Evolutionary conservation across 1,139 yeast genomes (phyloP).

Genomic region (Hemisphaericaspora lyxosophila): DNA sequence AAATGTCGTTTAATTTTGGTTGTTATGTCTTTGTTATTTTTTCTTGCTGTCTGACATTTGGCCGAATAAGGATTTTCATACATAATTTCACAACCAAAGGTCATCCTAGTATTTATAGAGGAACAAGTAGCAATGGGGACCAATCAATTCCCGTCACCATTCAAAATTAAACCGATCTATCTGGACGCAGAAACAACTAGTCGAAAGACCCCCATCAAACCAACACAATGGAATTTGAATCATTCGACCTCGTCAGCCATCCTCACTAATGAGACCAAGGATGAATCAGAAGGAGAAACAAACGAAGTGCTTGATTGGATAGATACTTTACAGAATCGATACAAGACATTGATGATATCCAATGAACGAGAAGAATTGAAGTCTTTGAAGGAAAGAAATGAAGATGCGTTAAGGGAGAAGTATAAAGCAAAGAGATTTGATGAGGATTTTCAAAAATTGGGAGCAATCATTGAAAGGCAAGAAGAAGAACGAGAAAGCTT

Average conservation of each 20-base stretch:
- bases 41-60: no score
- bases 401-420: conserved; percentile 19
- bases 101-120: no score
- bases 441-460: conserved; percentile 42
- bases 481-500: conserved; percentile 5
- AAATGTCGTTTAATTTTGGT: no score
- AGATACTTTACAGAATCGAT: conserved; percentile 40
- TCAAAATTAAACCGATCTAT: conserved; percentile 12
- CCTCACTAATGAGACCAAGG: not conserved
- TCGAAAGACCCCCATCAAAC: not conserved
- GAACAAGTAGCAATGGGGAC: conserved; percentile 8
- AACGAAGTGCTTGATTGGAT: conserved; percentile 56
- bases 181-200: not conserved
- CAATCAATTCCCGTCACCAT: conserved; percentile 18
- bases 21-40: no score
- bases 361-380: conserved; percentile 30
- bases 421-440: conserved; percentile 32
- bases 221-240: not conserved
- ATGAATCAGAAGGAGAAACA: conserved; percentile 7
- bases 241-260: not conserved
- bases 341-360: conserved; percentile 32
- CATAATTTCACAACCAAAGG: not conserved
- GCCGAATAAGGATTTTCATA: no score
- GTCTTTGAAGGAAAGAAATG: conserved; percentile 5
- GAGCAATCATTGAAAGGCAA: conserved; percentile 23